Percentiles rank a stretch among this genome's conserved stretches.
These are phyloP conservation scores for Phylloporus sp. DNA, from an alignment of 768 basidiomycete species.

Conservation along the genomic window DNA sequence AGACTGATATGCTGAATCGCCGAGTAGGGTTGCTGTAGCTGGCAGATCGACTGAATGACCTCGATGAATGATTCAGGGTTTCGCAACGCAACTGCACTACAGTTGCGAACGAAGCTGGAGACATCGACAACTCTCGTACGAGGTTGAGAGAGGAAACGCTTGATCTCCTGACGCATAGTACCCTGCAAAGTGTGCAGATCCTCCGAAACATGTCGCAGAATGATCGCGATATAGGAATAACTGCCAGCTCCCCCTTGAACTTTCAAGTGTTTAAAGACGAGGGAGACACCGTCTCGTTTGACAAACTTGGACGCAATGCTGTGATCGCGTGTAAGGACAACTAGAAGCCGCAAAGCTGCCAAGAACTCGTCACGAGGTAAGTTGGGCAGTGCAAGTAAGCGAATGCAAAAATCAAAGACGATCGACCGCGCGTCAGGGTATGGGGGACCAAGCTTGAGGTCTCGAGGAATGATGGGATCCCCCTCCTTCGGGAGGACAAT, in stretches of 20 bases:
- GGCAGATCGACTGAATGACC: slow-evolving; percentile 64
- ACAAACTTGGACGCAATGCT: slow-evolving; percentile 62
- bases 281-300: slow-evolving; percentile 53
- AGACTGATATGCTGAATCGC: slow-evolving; percentile 54
- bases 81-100: slow-evolving; percentile 75
- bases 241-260: slow-evolving; percentile 54
- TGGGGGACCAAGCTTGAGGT: slow-evolving; percentile 53
- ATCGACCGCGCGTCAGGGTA: slow-evolving; percentile 57
- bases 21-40: slow-evolving; percentile 63
- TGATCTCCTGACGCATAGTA: slow-evolving; percentile 81
- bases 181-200: slow-evolving; percentile 56
- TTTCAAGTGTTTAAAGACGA: slow-evolving; percentile 65
- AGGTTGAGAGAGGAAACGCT: slow-evolving; percentile 70
- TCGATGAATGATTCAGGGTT: slow-evolving; percentile 74
- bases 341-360: slow-evolving; percentile 75
- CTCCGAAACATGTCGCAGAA: slow-evolving; percentile 91
- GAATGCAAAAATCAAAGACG: slow-evolving; percentile 73
- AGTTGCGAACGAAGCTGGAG: slow-evolving; percentile 65
- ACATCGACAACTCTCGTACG: slow-evolving; percentile 68
- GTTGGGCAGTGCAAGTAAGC: slow-evolving; percentile 58
- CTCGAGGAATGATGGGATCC: slow-evolving; percentile 50
- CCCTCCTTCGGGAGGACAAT: slow-evolving; percentile 67
- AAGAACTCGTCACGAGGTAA: slow-evolving; percentile 79
- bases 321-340: slow-evolving; percentile 76
- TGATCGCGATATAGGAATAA: slow-evolving; percentile 79